Conservation (phyloP, 1,139 yeast species). For the Candida anutae region DNA sequence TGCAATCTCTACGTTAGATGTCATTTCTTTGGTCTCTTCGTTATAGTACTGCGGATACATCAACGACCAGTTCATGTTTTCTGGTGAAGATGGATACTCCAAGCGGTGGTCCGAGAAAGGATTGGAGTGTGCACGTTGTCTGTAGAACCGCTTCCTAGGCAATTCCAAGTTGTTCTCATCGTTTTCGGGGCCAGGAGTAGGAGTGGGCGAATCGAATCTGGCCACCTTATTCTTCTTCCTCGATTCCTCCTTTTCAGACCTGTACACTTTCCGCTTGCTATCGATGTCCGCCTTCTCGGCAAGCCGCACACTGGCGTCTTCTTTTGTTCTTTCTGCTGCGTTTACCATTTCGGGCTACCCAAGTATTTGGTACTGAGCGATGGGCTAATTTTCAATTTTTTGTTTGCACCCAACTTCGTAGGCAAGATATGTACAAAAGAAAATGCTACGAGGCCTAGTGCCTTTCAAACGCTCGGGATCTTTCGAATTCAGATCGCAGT, state of each 20-base stretch:
- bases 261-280: slow-evolving; percentile 31
- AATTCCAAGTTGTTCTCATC: slow-evolving; percentile 30
- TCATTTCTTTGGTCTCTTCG: slow-evolving; percentile 33
- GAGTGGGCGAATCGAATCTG: slow-evolving; percentile 15
- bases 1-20: slow-evolving; percentile 71
- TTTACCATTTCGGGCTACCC: too few species aligned
- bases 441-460: too few species aligned
- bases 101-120: slow-evolving; percentile 94
- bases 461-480: too few species aligned
- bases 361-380: too few species aligned
- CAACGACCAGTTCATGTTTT: slow-evolving; percentile 78
- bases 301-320: slow-evolving; percentile 17
- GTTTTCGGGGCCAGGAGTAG: slow-evolving; percentile 6
- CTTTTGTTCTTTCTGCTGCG: slow-evolving; percentile 13
- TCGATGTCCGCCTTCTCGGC: slow-evolving; percentile 25
- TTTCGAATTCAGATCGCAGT: too few species aligned
- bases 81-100: slow-evolving; percentile 79
- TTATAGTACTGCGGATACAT: slow-evolving; percentile 59
- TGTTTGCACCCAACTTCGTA: too few species aligned
- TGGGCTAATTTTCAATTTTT: too few species aligned
- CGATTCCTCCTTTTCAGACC: slow-evolving; percentile 29
- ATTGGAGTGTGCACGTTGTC: slow-evolving; percentile 97
- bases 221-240: slow-evolving; percentile 29
- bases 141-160: slow-evolving; percentile 79
- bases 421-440: too few species aligned